Conservation (phyloP, 371 early-diverging fungal species). For the Choanephora cucurbitarum region DNA sequence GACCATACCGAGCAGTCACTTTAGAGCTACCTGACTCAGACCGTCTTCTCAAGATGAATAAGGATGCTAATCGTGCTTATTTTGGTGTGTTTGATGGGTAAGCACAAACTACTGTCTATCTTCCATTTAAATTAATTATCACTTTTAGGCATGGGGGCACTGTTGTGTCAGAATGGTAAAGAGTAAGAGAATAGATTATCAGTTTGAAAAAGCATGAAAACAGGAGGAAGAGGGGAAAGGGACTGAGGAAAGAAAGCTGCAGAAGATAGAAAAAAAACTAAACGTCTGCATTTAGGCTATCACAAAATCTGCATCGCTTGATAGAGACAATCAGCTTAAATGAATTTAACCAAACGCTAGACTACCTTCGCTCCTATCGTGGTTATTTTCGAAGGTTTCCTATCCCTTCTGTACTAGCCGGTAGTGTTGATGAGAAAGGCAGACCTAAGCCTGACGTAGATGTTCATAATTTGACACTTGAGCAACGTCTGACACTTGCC, state of each 20-base stretch:
- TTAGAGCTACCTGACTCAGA: conserved; percentile 32
- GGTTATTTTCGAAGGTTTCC: conserved; percentile 51
- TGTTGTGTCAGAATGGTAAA: conserved; percentile 48
- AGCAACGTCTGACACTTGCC: conserved; percentile 58
- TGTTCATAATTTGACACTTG: conserved; percentile 46
- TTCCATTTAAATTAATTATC: background rate
- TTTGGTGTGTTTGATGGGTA: conserved; percentile 63
- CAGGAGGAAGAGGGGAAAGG: too few relatives aligned
- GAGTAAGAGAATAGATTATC: too few relatives aligned
- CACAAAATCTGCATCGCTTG: conserved; percentile 41
- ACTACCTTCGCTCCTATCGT: conserved; percentile 33
- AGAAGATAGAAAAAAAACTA: too few relatives aligned
- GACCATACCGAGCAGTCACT: conserved; percentile 36
- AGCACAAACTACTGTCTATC: background rate
- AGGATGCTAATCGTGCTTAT: conserved; percentile 44
- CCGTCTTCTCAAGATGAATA: conserved; percentile 24
- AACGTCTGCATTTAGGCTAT: too few relatives aligned
- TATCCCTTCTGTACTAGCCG: conserved; percentile 30
- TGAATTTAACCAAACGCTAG: conserved; percentile 39
- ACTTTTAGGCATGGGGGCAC: conserved; percentile 46
- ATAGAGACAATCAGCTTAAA: conserved; percentile 42
- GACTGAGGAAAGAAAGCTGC: too few relatives aligned
- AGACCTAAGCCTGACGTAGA: conserved; percentile 8
- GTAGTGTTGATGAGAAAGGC: conserved; percentile 30
- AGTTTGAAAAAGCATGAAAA: too few relatives aligned